Percentiles rank a stretch among this genome's conserved stretches.
Conservation (phyloP, 2,329 filamentous ascomycete genomes). For the Neofusicoccum sp. region DNA sequence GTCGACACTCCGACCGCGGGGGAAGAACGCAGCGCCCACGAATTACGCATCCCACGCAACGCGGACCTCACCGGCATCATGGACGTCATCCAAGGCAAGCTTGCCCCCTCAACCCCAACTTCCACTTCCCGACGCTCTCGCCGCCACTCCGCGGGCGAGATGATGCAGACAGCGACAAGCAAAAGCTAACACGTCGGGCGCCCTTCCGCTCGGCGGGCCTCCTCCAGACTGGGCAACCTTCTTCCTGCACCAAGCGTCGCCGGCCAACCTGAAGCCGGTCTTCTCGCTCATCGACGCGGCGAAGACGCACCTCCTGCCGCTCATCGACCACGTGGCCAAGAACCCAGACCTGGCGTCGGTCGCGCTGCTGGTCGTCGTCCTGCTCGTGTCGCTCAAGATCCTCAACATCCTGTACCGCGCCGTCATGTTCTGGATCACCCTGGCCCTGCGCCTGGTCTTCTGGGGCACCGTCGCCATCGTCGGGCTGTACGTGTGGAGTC, state of each 20-base stretch:
- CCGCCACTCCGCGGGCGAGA: background rate
- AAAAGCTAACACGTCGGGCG: background rate
- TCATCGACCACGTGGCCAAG: constrained; percentile 32
- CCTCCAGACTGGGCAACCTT: constrained; percentile 14
- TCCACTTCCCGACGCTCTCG: background rate
- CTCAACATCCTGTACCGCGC: constrained; percentile 68
- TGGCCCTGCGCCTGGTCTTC: constrained; percentile 62
- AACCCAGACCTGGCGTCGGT: constrained; percentile 52
- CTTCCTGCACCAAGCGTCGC: background rate
- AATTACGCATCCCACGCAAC: background rate
- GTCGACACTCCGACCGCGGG: constrained; percentile 1
- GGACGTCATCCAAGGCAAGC: constrained; percentile 22
- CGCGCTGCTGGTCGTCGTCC: constrained; percentile 55
- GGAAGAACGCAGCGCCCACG: background rate
- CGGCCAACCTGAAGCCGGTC: background rate
- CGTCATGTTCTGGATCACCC: constrained; percentile 72
- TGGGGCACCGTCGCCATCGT: constrained; percentile 60
- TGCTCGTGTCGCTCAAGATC: constrained; percentile 65
- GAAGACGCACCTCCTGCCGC: constrained; percentile 31
- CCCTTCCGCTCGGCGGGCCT: background rate
- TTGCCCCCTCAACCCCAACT: background rate
- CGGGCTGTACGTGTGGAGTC: constrained; percentile 56
- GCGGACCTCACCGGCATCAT: constrained; percentile 9
- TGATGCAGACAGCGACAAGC: too few relatives aligned
- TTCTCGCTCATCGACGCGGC: constrained; percentile 23